Conservation (phyloP, 192 early-diverging fungal genomes). For the Diversispora eburnea region DNA sequence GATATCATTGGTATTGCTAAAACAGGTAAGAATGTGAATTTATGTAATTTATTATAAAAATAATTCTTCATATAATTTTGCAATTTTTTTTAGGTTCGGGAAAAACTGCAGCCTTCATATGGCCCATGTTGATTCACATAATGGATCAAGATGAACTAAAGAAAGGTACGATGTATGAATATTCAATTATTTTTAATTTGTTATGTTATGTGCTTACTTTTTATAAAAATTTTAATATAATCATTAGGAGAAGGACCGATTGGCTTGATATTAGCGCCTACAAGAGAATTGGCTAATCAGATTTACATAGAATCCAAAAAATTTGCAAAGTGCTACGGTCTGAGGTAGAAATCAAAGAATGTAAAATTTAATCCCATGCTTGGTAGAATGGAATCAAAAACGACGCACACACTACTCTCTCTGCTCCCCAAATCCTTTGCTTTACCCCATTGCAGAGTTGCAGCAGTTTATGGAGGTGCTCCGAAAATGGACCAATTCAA, state of each 20-base stretch:
- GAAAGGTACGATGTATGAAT: constrained; percentile 23
- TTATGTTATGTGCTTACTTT: neutral
- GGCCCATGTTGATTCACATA: constrained; percentile 82
- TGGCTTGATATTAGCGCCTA: constrained; percentile 74
- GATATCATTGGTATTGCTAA: constrained; percentile 84
- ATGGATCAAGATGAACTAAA: constrained; percentile 79
- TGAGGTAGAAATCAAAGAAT: constrained; percentile 43
- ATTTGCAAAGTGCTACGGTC: constrained; percentile 70
- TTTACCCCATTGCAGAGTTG: constrained; percentile 40
- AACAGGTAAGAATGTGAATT: constrained; percentile 46
- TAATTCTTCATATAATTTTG: neutral
- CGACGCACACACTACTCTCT: constrained; percentile 32
- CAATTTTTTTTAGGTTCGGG: constrained; percentile 52
- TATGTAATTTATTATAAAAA: neutral
- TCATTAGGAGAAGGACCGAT: constrained; percentile 74
- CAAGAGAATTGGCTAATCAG: constrained; percentile 74
- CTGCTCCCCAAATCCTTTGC: constrained; percentile 8
- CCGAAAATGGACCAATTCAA: constrained; percentile 83
- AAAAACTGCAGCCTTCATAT: constrained; percentile 80
- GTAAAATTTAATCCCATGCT: constrained; percentile 10
- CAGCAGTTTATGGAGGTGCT: constrained; percentile 76
- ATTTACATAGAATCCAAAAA: constrained; percentile 77
- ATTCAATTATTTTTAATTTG: neutral
- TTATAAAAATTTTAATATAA: neutral
- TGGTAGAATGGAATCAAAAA: constrained; percentile 19